Evolutionary conservation across 192 early-diverging fungal species (phyloP).

Genomic region (Umbelopsis vinacea): DNA sequence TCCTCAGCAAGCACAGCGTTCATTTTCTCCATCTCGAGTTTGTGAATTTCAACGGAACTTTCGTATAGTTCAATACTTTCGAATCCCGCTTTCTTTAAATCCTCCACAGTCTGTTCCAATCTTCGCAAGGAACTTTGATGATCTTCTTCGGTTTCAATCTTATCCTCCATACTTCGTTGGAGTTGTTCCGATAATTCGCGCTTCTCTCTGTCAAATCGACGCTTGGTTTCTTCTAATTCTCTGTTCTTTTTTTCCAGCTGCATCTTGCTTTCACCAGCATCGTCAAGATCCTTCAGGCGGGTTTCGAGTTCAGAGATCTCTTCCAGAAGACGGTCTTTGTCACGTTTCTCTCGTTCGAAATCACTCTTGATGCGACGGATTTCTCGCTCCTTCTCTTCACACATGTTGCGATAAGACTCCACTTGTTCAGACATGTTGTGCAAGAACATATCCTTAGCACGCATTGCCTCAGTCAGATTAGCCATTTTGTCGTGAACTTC

Average conservation of each 20-base stretch:
- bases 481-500: constrained; percentile 46
- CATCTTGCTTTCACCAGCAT: constrained; percentile 25
- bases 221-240: constrained; percentile 23
- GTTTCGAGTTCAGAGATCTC: constrained; percentile 34
- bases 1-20: constrained; percentile 36
- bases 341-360: constrained; percentile 30
- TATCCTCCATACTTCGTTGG: neutral
- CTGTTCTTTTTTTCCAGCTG: constrained; percentile 35
- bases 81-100: constrained; percentile 49
- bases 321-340: constrained; percentile 34
- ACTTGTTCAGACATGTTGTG: constrained; percentile 42
- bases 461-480: constrained; percentile 37
- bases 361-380: constrained; percentile 35
- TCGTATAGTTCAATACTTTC: constrained; percentile 53
- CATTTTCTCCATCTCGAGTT: constrained; percentile 44
- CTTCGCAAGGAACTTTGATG: constrained; percentile 21
- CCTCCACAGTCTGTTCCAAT: constrained; percentile 38
- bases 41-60: constrained; percentile 39
- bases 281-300: constrained; percentile 22
- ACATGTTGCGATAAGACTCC: constrained; percentile 33
- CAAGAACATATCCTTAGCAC: constrained; percentile 49
- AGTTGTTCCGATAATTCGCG: constrained; percentile 25
- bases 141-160: constrained; percentile 27
- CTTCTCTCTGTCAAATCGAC: constrained; percentile 15
- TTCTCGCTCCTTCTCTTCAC: constrained; percentile 46